Percentiles rank a stretch among this genome's conserved stretches.
These are phyloP conservation scores for Paratrypanosoma confusum DNA, from an alignment of 208 protist genomes.

Conservation along the genomic window DNA sequence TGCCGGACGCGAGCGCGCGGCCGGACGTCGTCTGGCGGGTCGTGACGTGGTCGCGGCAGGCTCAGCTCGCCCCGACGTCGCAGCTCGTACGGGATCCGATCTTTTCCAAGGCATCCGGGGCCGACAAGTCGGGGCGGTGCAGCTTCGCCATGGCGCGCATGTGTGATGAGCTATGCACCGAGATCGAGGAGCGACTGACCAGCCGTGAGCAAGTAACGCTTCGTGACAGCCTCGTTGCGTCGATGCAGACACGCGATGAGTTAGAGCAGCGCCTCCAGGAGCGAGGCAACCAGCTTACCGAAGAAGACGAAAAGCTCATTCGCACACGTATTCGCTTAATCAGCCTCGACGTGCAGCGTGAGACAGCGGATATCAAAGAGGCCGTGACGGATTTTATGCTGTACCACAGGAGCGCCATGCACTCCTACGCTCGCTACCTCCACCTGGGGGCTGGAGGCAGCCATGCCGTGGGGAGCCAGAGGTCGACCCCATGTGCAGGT, in stretches of 20 bases:
- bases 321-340: conserved; percentile 38
- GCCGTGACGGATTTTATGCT: conserved; percentile 35
- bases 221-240: conserved; percentile 27
- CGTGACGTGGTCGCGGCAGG: conserved; percentile 37
- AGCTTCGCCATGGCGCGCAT: conserved; percentile 47
- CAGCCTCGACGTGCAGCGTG: conserved; percentile 23
- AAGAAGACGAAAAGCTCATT: conserved; percentile 33
- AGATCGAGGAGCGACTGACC: conserved; percentile 32
- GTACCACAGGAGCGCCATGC: conserved; percentile 64
- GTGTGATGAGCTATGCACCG: conserved; percentile 44
- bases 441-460: conserved; percentile 13
- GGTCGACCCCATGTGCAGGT: neutral
- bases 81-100: conserved; percentile 61
- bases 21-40: conserved; percentile 46
- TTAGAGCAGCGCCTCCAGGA: conserved; percentile 15
- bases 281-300: conserved; percentile 10
- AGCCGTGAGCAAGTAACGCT: conserved; percentile 39
- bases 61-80: conserved; percentile 40
- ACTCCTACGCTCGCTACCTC: conserved; percentile 61
- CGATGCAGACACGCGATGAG: conserved; percentile 14
- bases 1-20: conserved; percentile 11
- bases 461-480: neutral
- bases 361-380: conserved; percentile 37
- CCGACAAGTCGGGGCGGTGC: conserved; percentile 37
- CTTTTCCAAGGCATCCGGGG: conserved; percentile 19